Percentiles rank a stretch among this genome's conserved stretches.
phyloP scores from a whole-genome alignment of 176 grass and related monocot species.

The Avena insularis region DNA sequence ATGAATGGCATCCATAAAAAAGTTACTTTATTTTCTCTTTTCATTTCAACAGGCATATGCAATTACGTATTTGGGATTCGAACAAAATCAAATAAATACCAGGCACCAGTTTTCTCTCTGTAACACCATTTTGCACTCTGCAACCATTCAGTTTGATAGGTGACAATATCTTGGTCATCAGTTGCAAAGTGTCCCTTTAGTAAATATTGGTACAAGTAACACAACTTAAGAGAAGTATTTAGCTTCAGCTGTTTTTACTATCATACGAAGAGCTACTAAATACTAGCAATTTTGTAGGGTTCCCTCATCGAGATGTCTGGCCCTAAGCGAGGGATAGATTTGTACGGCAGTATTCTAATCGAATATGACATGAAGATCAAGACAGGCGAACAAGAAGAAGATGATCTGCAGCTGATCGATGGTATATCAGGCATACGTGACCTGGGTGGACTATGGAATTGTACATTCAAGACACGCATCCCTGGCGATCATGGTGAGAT shows the following conservation, averaged over 20 bases:
- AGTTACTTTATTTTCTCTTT: not conserved
- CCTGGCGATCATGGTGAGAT: not conserved
- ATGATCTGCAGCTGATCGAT: constrained; percentile 37
- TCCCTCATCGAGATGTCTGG: constrained; percentile 33
- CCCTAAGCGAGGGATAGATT: constrained; percentile 37
- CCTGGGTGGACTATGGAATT: not conserved
- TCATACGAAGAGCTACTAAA: constrained; percentile 6
- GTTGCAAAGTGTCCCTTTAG: not conserved
- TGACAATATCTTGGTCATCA: not conserved
- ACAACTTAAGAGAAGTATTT: not conserved
- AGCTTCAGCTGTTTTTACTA: not conserved
- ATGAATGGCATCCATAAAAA: not conserved
- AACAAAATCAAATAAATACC: constrained; percentile 17
- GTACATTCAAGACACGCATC: not conserved
- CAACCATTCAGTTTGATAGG: not conserved
- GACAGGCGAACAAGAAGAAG: not conserved
- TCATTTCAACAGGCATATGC: constrained; percentile 5
- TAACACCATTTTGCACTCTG: not conserved
- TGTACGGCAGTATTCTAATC: not conserved
- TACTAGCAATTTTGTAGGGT: constrained; percentile 20
- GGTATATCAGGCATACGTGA: not conserved
- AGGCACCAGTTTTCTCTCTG: not conserved
- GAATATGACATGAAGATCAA: constrained; percentile 45
- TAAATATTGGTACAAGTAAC: not conserved
- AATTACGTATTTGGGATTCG: not conserved